A percentile compares a stretch with the other conserved stretches of the same genome.
Evolutionary conservation across 78 protist species (phyloP).

Genomic region (Guillardia theta): DNA sequence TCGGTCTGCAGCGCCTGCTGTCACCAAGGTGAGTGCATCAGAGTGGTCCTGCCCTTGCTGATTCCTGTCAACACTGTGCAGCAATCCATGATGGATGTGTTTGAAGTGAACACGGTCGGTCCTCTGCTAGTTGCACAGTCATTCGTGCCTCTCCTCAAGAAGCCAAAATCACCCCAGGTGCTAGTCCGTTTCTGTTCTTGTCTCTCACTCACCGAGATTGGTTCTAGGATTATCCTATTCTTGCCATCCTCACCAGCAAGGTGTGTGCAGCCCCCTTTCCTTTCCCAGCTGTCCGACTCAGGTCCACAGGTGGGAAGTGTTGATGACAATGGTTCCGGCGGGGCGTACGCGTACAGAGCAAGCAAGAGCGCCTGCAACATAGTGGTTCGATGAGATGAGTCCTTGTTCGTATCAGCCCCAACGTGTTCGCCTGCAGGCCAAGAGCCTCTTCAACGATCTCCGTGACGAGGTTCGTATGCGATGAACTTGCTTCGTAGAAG

Average conservation of each 20-base stretch:
- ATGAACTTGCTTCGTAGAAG: no score
- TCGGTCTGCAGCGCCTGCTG: neutral
- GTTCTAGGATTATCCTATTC: no score
- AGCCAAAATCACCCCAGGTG: no score
- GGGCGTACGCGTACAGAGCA: neutral
- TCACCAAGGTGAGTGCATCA: neutral
- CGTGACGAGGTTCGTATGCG: no score
- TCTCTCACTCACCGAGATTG: no score
- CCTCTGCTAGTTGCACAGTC: conserved; percentile 14
- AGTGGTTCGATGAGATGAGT: no score
- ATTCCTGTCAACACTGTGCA: neutral
- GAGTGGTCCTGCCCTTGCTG: neutral
- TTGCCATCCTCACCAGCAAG: neutral
- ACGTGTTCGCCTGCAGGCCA: no score
- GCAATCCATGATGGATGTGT: neutral
- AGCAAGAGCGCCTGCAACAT: neutral
- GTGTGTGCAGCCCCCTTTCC: neutral
- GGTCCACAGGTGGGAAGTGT: neutral
- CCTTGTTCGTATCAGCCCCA: no score
- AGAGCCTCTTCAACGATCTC: no score
- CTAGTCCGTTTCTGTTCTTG: no score
- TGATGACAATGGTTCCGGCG: neutral
- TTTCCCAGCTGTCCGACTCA: neutral
- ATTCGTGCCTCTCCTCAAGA: neutral
- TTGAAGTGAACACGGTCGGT: neutral